Percentiles rank a stretch among this genome's conserved stretches.
These are phyloP conservation scores for Torulaspora microellipsoides DNA, from an alignment of 805 yeast genomes.

Conservation along the genomic window DNA sequence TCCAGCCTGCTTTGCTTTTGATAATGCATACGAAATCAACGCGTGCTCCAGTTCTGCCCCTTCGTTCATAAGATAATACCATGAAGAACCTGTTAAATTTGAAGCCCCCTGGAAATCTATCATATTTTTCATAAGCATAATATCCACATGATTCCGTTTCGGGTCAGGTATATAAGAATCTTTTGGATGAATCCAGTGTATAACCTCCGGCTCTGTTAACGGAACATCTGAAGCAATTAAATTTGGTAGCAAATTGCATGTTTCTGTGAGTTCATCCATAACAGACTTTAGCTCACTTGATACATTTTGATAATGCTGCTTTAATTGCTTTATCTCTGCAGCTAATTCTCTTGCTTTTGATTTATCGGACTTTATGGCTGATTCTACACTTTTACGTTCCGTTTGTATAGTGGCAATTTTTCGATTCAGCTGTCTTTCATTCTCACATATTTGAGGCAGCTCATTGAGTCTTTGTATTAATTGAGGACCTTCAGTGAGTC, in stretches of 20 bases:
- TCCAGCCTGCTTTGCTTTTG: constrained; percentile 60
- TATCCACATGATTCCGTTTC: constrained; percentile 56
- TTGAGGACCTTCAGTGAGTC: constrained; percentile 22
- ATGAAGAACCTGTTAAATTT: constrained; percentile 69
- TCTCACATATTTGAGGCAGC: constrained; percentile 28
- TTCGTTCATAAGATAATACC: constrained; percentile 79
- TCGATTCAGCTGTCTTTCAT: constrained; percentile 17
- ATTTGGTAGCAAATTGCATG: constrained; percentile 60
- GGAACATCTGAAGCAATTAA: constrained; percentile 47
- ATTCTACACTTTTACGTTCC: constrained; percentile 30
- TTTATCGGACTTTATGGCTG: constrained; percentile 24
- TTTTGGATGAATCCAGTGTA: constrained; percentile 48
- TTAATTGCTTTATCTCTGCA: constrained; percentile 22
- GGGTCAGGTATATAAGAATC: constrained; percentile 25
- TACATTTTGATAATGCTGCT: constrained; percentile 24
- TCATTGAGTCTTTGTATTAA: constrained; percentile 25
- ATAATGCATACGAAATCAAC: constrained; percentile 69
- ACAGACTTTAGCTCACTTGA: constrained; percentile 20
- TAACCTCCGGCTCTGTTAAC: constrained; percentile 39
- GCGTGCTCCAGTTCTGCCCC: constrained; percentile 92
- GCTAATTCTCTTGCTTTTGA: constrained; percentile 11
- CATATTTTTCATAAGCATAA: constrained; percentile 63
- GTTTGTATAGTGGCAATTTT: constrained; percentile 30
- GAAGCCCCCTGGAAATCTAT: constrained; percentile 72
- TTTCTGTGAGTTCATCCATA: constrained; percentile 37